These are phyloP conservation scores for Proliferodiscus dingleyae DNA, from an alignment of 2,329 filamentous ascomycete genomes.

Conservation along the genomic window DNA sequence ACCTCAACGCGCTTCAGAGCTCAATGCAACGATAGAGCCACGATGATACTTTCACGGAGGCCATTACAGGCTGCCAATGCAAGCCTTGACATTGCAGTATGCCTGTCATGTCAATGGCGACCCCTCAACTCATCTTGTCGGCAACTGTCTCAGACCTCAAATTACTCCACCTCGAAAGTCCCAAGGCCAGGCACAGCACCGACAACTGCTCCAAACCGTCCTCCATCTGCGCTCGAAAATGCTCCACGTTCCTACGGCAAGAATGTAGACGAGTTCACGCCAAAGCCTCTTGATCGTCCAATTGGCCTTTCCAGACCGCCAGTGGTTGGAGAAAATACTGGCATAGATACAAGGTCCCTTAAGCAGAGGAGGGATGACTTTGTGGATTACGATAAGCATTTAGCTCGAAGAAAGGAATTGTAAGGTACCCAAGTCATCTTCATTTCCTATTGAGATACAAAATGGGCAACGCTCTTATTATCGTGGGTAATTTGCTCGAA, in stretches of 20 bases:
- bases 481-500: neutral
- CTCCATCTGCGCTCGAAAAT: constrained; percentile 46
- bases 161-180: constrained; percentile 1
- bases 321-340: constrained; percentile 73
- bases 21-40: constrained; percentile 2
- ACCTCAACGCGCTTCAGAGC: neutral
- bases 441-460: neutral
- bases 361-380: constrained; percentile 73
- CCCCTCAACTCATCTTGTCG: constrained; percentile 43
- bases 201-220: constrained; percentile 15
- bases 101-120: constrained; percentile 49
- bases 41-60: constrained; percentile 26
- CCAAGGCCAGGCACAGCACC: too few species aligned
- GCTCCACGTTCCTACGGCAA: constrained; percentile 58
- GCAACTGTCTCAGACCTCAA: constrained; percentile 28
- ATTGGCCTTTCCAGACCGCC: constrained; percentile 79
- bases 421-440: constrained; percentile 34
- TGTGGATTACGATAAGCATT: constrained; percentile 78
- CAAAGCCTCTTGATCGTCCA: constrained; percentile 61
- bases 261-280: constrained; percentile 50
- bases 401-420: constrained; percentile 71
- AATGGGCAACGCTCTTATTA: neutral
- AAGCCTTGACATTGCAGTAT: constrained; percentile 33
- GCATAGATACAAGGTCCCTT: constrained; percentile 63
- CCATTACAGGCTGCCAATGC: constrained; percentile 14